Conservation (phyloP, 768 basidiomycete genomes). For the Sporobolomyces phaffii region DNA sequence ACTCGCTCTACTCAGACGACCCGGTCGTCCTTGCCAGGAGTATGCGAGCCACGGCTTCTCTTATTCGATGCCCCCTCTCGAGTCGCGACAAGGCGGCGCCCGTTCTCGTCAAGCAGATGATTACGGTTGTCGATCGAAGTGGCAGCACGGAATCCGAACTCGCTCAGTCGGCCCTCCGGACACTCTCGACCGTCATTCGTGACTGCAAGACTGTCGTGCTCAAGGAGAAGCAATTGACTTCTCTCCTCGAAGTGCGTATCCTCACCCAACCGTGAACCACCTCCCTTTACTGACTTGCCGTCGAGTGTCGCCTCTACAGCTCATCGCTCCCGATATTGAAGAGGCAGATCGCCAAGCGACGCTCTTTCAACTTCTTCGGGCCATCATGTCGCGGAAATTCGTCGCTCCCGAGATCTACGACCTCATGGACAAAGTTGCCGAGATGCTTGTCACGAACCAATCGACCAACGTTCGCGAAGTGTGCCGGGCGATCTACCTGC, state of each 20-base stretch:
- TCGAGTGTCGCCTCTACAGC: slow-evolving; percentile 48
- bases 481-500: slow-evolving; percentile 77
- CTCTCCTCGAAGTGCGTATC: slow-evolving; percentile 54
- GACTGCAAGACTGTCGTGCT: slow-evolving; percentile 73
- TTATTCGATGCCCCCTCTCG: slow-evolving; percentile 76
- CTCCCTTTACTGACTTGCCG: neutral
- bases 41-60: slow-evolving; percentile 70
- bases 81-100: slow-evolving; percentile 68
- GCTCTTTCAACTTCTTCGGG: slow-evolving; percentile 79
- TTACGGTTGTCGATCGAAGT: slow-evolving; percentile 70
- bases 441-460: slow-evolving; percentile 88
- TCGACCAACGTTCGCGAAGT: slow-evolving; percentile 84
- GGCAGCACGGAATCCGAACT: slow-evolving; percentile 86
- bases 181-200: slow-evolving; percentile 80
- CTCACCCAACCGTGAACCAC: neutral
- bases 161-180: slow-evolving; percentile 78
- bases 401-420: slow-evolving; percentile 96
- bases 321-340: slow-evolving; percentile 82
- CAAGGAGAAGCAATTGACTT: slow-evolving; percentile 81
- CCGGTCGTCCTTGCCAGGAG: slow-evolving; percentile 67
- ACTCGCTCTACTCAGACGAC: slow-evolving; percentile 79
- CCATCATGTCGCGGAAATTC: slow-evolving; percentile 83
- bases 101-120: slow-evolving; percentile 73
- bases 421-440: slow-evolving; percentile 84
- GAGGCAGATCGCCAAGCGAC: slow-evolving; percentile 77